These are phyloP conservation scores for Teunomyces gatunensis DNA, from an alignment of 805 yeast genomes.

Conservation along the genomic window DNA sequence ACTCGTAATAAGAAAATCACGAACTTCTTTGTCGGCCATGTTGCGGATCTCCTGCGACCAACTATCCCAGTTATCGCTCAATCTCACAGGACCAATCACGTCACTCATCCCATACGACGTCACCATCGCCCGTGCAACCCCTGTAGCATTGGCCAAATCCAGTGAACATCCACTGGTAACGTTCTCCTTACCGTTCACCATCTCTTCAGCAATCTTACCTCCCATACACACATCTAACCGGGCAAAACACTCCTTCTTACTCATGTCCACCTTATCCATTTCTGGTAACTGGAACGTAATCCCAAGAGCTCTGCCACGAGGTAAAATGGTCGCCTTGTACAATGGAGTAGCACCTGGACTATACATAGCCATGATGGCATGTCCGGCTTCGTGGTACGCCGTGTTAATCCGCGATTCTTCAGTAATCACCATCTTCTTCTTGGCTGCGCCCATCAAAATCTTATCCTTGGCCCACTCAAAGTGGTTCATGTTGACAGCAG, in stretches of 20 bases:
- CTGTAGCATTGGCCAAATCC: conserved; percentile 86
- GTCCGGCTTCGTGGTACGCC: conserved; percentile 99
- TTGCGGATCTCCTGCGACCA: conserved; percentile 91
- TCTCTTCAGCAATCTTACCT: conserved; percentile 95
- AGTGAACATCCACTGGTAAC: conserved; percentile 95
- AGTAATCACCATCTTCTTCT: conserved; percentile 95
- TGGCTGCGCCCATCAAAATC: conserved; percentile 96
- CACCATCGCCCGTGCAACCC: conserved; percentile 95
- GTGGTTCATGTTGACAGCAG: conserved; percentile 85
- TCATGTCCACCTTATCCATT: conserved; percentile 94
- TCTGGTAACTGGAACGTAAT: conserved; percentile 96
- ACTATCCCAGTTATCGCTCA: conserved; percentile 88
- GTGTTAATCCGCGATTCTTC: conserved; percentile 92
- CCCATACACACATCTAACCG: conserved; percentile 98
- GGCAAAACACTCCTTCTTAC: conserved; percentile 85
- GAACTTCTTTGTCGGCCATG: conserved; percentile 89
- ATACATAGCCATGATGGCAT: conserved; percentile 95
- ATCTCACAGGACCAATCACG: conserved; percentile 84
- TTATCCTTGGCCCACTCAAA: conserved; percentile 99
- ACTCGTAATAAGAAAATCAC: conserved; percentile 67
- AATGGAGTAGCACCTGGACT: conserved; percentile 93
- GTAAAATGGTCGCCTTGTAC: conserved; percentile 94
- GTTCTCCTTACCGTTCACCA: conserved; percentile 84
- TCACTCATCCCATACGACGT: conserved; percentile 96
- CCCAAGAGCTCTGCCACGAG: conserved; percentile 96